Percentiles rank a stretch among this genome's conserved stretches.
These are phyloP conservation scores for Jackrogersella minutella DNA, from an alignment of 495 filamentous ascomycete species.

Conservation along the genomic window DNA sequence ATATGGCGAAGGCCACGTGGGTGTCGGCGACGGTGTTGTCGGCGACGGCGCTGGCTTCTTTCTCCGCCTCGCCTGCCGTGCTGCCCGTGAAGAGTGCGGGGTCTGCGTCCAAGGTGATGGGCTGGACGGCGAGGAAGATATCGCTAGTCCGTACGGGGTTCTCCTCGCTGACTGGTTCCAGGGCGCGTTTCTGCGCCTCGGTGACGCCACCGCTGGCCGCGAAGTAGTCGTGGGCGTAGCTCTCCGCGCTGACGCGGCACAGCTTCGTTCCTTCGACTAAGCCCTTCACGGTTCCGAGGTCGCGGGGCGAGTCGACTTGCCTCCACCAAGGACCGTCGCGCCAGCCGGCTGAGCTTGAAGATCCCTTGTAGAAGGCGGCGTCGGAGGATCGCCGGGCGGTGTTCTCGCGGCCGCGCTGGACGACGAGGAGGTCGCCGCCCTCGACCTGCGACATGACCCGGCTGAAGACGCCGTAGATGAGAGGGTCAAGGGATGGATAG, in stretches of 20 bases:
- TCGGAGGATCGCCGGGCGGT: slow-evolving; percentile 70
- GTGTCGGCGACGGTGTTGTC: slow-evolving; percentile 59
- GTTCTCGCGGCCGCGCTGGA: slow-evolving; percentile 90
- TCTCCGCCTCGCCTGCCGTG: slow-evolving; percentile 56
- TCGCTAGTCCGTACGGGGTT: slow-evolving; percentile 93
- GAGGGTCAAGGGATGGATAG: slow-evolving; percentile 92
- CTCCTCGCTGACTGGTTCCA: slow-evolving; percentile 74
- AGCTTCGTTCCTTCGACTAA: slow-evolving; percentile 89
- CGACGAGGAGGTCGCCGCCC: slow-evolving; percentile 94
- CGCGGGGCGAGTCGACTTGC: slow-evolving; percentile 70
- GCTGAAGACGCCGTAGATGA: slow-evolving; percentile 92
- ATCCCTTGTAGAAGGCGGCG: slow-evolving; percentile 65
- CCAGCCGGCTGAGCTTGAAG: slow-evolving; percentile 68
- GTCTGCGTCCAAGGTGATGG: slow-evolving; percentile 69
- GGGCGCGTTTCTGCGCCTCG: slow-evolving; percentile 77
- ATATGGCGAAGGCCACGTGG: slow-evolving; percentile 85
- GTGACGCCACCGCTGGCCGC: slow-evolving; percentile 78
- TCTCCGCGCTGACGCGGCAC: slow-evolving; percentile 84
- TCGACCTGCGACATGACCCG: slow-evolving; percentile 99
- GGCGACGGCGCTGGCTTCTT: slow-evolving; percentile 59
- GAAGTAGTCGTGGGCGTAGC: slow-evolving; percentile 85
- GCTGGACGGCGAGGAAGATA: slow-evolving; percentile 94
- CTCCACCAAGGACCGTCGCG: slow-evolving; percentile 97
- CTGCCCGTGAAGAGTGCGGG: slow-evolving; percentile 70
- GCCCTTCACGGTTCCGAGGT: slow-evolving; percentile 81